phyloP scores from a whole-genome alignment of 495 filamentous ascomycete genomes.

The Evansstolkia leycettana region DNA sequence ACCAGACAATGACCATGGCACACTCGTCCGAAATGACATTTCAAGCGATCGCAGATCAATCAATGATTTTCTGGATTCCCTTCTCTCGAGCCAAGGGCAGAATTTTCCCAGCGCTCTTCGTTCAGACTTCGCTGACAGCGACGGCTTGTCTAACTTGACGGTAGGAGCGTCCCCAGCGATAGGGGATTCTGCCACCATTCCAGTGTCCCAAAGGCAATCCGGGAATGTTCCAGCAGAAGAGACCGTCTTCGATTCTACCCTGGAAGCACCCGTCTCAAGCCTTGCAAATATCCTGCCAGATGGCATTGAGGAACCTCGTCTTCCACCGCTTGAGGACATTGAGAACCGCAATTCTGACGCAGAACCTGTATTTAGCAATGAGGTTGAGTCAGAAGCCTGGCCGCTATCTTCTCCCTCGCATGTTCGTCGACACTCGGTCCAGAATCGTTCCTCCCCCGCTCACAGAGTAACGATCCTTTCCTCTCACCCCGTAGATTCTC shows the following conservation, averaged over 20 bases:
- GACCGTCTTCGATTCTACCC: background rate
- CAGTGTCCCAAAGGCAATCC: constrained; percentile 6
- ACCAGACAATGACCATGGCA: constrained; percentile 7
- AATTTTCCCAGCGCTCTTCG: constrained; percentile 6
- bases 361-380: constrained; percentile 4
- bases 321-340: constrained; percentile 14
- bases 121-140: constrained; percentile 11
- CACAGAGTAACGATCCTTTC: constrained; percentile 41
- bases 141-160: constrained; percentile 13
- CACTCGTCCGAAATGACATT: constrained; percentile 5
- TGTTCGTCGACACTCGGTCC: constrained; percentile 4
- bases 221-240: constrained; percentile 1
- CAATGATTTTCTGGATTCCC: constrained; percentile 24
- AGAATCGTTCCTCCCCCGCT: constrained; percentile 4
- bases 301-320: constrained; percentile 21
- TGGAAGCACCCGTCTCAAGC: constrained; percentile 4
- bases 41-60: constrained; percentile 19
- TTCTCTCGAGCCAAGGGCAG: constrained; percentile 22
- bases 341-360: constrained; percentile 5
- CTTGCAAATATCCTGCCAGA: constrained; percentile 21
- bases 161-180: constrained; percentile 7
- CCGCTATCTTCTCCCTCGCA: constrained; percentile 9
- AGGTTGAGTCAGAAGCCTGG: constrained; percentile 6
- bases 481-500: constrained; percentile 30
- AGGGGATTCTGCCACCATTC: constrained; percentile 5